Evolutionary conservation across 345 rosid species (phyloP).

Genomic region (Melaleuca quinquenervia): DNA sequence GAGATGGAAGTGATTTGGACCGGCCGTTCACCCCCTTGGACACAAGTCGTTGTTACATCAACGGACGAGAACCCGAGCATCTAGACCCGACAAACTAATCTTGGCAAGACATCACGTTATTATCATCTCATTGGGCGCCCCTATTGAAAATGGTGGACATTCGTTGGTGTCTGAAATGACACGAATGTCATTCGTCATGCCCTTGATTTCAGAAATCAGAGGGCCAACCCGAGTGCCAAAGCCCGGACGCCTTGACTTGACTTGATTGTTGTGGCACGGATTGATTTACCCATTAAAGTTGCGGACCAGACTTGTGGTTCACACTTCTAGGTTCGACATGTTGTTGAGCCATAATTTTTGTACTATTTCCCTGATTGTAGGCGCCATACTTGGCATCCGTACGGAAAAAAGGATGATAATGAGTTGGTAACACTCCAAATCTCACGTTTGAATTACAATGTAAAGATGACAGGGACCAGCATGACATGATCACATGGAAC

Average conservation of each 20-base stretch:
- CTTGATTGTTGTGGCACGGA: neutral
- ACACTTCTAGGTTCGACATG: neutral
- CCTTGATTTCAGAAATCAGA: neutral
- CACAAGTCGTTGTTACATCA: neutral
- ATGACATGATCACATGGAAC: neutral
- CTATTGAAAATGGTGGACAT: rapidly evolving
- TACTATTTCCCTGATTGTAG: neutral
- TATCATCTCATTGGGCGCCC: too few species aligned
- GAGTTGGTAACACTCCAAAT: neutral
- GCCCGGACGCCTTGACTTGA: neutral
- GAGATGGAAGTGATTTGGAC: neutral
- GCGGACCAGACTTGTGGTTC: neutral
- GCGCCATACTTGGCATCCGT: neutral
- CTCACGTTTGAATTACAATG: neutral
- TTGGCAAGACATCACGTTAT: neutral
- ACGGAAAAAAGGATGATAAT: neutral
- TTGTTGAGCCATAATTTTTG: neutral
- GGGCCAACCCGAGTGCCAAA: neutral
- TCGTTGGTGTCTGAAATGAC: neutral
- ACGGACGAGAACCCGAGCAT: neutral
- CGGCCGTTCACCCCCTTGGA: neutral
- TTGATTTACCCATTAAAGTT: neutral
- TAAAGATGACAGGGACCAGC: neutral
- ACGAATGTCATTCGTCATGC: rapidly evolving
- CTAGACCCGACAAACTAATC: neutral